These are phyloP conservation scores for Phytophthora podocarpi DNA, from an alignment of 352 stramenopile species.

Conservation along the genomic window DNA sequence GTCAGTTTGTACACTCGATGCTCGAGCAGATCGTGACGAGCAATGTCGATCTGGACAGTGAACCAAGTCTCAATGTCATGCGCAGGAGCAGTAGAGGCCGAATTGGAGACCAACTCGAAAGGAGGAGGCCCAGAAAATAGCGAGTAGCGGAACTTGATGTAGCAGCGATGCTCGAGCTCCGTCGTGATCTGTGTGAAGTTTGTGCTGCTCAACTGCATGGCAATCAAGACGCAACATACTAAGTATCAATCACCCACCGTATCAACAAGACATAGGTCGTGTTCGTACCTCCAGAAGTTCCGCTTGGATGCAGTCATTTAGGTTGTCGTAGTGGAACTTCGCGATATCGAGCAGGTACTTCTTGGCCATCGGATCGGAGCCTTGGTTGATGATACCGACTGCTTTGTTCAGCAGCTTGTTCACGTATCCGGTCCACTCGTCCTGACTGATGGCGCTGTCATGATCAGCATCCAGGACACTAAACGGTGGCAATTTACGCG, in stretches of 20 bases:
- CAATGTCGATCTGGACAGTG: constrained; percentile 22
- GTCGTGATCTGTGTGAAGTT: constrained; percentile 22
- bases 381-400: constrained; percentile 11
- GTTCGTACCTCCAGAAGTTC: constrained; percentile 22
- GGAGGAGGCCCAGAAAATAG: constrained; percentile 40
- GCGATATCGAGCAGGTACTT: constrained; percentile 25
- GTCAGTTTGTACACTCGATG: constrained; percentile 19
- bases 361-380: constrained; percentile 20
- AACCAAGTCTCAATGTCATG: constrained; percentile 41
- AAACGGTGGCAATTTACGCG: constrained; percentile 23
- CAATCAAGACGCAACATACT: too few relatives aligned
- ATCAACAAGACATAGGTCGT: too few relatives aligned
- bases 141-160: constrained; percentile 61
- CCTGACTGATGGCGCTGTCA: constrained; percentile 16
- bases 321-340: constrained; percentile 45
- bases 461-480: constrained; percentile 28
- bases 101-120: constrained; percentile 46
- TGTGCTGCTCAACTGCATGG: constrained; percentile 13
- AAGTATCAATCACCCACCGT: too few relatives aligned
- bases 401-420: constrained; percentile 26
- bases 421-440: constrained; percentile 35
- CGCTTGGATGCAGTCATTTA: constrained; percentile 30
- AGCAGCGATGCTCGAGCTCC: constrained; percentile 40
- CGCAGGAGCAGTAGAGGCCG: constrained; percentile 13
- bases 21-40: constrained; percentile 25